These are phyloP conservation scores for Gracilaria domingensis DNA, from an alignment of 23 red algal genomes.

Conservation along the genomic window DNA sequence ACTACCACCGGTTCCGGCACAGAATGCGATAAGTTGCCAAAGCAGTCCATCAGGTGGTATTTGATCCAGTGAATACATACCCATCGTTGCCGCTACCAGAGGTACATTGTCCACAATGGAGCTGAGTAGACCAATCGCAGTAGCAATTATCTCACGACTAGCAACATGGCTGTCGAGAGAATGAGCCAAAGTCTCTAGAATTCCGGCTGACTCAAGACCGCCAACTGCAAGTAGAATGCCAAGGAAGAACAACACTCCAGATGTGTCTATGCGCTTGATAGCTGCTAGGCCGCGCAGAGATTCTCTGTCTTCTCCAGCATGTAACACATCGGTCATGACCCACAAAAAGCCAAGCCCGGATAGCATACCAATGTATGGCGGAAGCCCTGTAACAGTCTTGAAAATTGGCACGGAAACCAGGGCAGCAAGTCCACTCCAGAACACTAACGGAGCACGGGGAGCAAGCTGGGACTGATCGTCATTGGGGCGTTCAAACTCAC, in stretches of 20 bases:
- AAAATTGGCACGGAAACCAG: constrained; percentile 95
- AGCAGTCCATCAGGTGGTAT: constrained; percentile 78
- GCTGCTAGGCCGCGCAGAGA: constrained; percentile 77
- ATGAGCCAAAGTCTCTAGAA: constrained; percentile 70
- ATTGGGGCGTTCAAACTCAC: constrained; percentile 55
- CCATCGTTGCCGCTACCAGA: constrained; percentile 97
- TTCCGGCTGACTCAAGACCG: constrained; percentile 89
- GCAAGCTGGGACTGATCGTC: constrained; percentile 58
- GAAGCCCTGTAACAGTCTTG: constrained; percentile 91
- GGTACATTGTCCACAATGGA: constrained; percentile 98
- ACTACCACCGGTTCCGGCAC: constrained; percentile 90
- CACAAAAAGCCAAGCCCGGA: constrained; percentile 92
- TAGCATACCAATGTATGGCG: constrained; percentile 97
- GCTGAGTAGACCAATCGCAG: constrained; percentile 87
- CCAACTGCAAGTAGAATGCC: constrained; percentile 94
- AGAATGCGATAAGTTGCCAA: constrained; percentile 97
- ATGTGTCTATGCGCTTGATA: constrained; percentile 88
- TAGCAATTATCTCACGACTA: constrained; percentile 82
- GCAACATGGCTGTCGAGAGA: constrained; percentile 76
- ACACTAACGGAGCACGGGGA: constrained; percentile 79
- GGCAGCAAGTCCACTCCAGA: constrained; percentile 85
- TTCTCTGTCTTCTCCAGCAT: constrained; percentile 82
- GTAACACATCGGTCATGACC: constrained; percentile 93
- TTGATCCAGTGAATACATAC: constrained; percentile 93
- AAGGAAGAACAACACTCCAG: constrained; percentile 92